These are phyloP conservation scores for Dryas alaskensis DNA, from an alignment of 306 rosid species.

Conservation along the genomic window DNA sequence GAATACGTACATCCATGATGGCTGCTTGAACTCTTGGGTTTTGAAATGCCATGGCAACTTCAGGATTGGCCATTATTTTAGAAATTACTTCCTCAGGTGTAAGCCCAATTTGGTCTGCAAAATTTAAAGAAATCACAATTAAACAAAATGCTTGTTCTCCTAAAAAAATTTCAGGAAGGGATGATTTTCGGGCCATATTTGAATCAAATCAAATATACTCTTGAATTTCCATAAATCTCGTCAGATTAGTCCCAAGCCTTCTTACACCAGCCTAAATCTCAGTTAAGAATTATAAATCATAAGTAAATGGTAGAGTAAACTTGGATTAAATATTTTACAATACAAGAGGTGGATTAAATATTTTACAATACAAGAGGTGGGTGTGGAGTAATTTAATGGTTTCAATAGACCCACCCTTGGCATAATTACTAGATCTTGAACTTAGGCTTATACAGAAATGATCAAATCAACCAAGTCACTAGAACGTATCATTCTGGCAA, in stretches of 20 bases:
- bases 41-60: constrained; percentile 94
- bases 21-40: constrained; percentile 98
- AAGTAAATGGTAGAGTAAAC: neutral
- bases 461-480: constrained; percentile 1
- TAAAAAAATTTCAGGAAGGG: neutral
- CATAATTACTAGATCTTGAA: neutral
- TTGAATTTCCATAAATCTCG: neutral
- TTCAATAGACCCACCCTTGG: too few species aligned
- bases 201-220: neutral
- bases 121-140: constrained; percentile 24
- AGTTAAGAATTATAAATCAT: neutral
- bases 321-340: too few species aligned
- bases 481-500: neutral
- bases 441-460: neutral
- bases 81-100: constrained; percentile 92
- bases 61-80: constrained; percentile 95
- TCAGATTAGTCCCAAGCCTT: neutral
- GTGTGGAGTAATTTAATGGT: too few species aligned
- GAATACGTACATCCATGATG: constrained; percentile 86
- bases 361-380: too few species aligned
- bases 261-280: neutral
- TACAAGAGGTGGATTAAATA: too few species aligned
- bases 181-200: neutral
- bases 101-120: constrained; percentile 94
- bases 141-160: neutral